Conservation (phyloP, 129 eudicot species). For the Gnaphalium uliginosum region DNA sequence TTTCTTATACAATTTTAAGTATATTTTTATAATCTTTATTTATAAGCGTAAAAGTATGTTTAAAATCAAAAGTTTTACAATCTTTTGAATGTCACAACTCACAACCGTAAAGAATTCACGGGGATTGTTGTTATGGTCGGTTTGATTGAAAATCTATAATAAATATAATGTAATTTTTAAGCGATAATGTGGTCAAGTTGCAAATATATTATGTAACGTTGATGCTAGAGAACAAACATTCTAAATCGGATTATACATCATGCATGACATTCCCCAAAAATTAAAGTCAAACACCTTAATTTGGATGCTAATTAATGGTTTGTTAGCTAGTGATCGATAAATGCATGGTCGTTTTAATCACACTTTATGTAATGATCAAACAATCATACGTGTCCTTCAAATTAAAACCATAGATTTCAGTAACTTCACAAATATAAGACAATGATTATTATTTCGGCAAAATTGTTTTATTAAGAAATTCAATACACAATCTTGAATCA, state of each 20-base stretch:
- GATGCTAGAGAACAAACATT: neutral
- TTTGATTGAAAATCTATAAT: too few relatives aligned
- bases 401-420: neutral
- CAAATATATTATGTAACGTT: neutral
- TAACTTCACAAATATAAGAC: neutral
- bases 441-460: neutral
- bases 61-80: too few relatives aligned
- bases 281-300: neutral
- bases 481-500: too few relatives aligned
- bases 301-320: neutral
- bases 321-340: neutral
- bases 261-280: neutral
- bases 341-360: neutral
- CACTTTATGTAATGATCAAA: conserved; percentile 20
- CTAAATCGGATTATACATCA: neutral
- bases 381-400: neutral
- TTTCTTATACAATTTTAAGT: too few relatives aligned
- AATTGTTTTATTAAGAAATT: neutral
- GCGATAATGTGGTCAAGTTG: neutral
- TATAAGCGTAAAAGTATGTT: too few relatives aligned
- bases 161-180: too few relatives aligned
- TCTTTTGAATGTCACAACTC: too few relatives aligned
- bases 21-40: too few relatives aligned
- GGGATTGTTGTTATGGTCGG: too few relatives aligned
- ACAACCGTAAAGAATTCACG: too few relatives aligned